These are phyloP conservation scores for Wickerhamomyces sp. DNA, from an alignment of 1,139 yeast species.

Conservation along the genomic window DNA sequence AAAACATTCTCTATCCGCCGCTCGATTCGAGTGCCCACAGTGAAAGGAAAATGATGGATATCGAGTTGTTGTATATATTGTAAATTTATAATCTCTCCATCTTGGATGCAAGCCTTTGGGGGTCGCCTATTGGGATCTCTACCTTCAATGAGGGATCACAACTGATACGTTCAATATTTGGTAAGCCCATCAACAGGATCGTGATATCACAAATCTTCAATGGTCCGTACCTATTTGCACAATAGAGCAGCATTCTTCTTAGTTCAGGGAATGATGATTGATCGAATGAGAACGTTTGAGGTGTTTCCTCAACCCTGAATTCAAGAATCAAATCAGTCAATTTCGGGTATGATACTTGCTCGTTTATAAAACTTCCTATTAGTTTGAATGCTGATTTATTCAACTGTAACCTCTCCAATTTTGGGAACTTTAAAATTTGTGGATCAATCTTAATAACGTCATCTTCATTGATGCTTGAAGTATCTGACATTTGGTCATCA, in stretches of 20 bases:
- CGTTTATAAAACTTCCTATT: constrained; percentile 5
- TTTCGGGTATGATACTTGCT: constrained; percentile 3
- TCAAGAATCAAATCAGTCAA: constrained; percentile 1
- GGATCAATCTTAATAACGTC: background rate
- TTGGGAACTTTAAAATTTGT: constrained; percentile 2
- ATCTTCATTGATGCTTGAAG: background rate
- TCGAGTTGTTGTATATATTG: background rate
- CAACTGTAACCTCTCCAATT: constrained; percentile 2
- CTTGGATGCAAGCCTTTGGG: background rate
- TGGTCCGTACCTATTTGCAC: constrained; percentile 15
- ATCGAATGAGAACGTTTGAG: constrained; percentile 7
- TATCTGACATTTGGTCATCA: background rate
- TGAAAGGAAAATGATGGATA: too few relatives aligned
- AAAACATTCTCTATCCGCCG: too few relatives aligned
- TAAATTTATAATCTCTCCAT: background rate
- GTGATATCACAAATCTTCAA: constrained; percentile 15
- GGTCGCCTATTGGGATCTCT: background rate
- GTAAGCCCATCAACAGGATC: constrained; percentile 8
- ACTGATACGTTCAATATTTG: background rate
- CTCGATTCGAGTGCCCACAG: too few relatives aligned
- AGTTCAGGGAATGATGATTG: constrained; percentile 10
- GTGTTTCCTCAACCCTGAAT: constrained; percentile 3
- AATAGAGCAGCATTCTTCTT: constrained; percentile 8
- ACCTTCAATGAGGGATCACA: constrained; percentile 2
- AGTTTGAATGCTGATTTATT: constrained; percentile 10